These are phyloP conservation scores for Apiotrichum akiyoshidainum DNA, from an alignment of 1,284 basidiomycete genomes.

Conservation along the genomic window DNA sequence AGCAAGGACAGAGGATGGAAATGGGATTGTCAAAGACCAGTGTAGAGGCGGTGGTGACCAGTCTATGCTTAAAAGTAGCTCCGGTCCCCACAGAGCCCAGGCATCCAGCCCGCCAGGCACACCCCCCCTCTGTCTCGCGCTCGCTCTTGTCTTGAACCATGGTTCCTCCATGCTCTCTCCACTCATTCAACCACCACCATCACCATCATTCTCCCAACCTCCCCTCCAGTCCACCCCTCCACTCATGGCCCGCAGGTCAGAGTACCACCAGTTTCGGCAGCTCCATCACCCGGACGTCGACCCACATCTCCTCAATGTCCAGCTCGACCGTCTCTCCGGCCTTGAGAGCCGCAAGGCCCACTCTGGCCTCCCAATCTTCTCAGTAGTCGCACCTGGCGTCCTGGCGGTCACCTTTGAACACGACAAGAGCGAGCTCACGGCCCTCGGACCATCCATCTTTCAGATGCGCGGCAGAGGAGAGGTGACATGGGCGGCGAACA, in stretches of 20 bases:
- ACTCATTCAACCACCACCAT: too few species aligned
- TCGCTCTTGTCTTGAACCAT: too few species aligned
- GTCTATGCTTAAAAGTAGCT: too few species aligned
- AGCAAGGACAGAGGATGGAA: too few species aligned
- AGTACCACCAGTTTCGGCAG: slow-evolving; percentile 1
- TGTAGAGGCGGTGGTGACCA: too few species aligned
- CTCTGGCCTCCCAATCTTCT: neutral
- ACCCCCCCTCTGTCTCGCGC: too few species aligned
- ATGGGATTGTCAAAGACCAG: too few species aligned
- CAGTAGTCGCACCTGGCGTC: neutral
- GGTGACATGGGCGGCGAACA: neutral
- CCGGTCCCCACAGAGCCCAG: too few species aligned
- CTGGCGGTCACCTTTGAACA: neutral
- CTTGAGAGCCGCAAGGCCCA: neutral
- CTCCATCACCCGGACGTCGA: neutral
- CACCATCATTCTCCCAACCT: too few species aligned
- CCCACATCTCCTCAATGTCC: neutral
- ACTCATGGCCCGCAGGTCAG: neutral
- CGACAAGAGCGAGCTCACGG: neutral
- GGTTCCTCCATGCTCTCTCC: too few species aligned
- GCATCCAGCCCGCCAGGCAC: too few species aligned
- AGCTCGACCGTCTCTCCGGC: neutral
- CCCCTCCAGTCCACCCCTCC: too few species aligned
- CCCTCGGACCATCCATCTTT: slow-evolving; percentile 2
- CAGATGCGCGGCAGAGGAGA: slow-evolving; percentile 1